Evolutionary conservation across 352 stramenopile species (phyloP), one percentile per base, ranked within the genome.

Genomic region (Phytophthora europaea): DNA sequence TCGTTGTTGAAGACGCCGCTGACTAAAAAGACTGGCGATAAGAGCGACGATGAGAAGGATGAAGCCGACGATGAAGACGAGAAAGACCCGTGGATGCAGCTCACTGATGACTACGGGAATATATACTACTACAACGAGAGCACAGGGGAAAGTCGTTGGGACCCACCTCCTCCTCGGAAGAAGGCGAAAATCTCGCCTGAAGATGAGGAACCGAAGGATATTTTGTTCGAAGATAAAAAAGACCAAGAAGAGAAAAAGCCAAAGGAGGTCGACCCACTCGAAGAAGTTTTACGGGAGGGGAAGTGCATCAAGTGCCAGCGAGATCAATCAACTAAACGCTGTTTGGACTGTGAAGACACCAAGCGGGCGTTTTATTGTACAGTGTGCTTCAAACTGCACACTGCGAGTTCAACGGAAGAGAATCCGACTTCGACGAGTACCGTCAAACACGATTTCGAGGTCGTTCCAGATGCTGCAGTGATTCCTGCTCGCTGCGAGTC

Each of bases 91-190:
- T 92, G 85, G 85, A 33, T 67, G 13, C 60, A 79, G 16, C 33
- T 82, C 12, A 22, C 16, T 4, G 83, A 92, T 59, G 78, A 80
- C 28, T 82, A 85, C 60, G 83, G 77, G 8, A 87, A 91, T n/a
- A 45, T 59, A 13, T 94, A 94, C 34, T 94, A 83, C 73, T 93
- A 84, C 70, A 92, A 93, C 34, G 60, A 78, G 9, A 55, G 26
- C 2, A 91, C 83, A 6, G 71, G 65, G 20, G 75, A 87, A 64
- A 92, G 81, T 45, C 70, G 71, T 6, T 94, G 88, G 88, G 82
- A 88, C 12, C 71, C 75, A 52, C 84, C 82, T 22, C 45, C 65
- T 5, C 59, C 33, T 28, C 45, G 31, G 18, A 53, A 58, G 9
- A 66, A 64, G 47, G 5, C 4, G n/a, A 75, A 74, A 28, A 15